These are phyloP conservation scores for Barbatosphaeria neglecta DNA, from an alignment of 495 filamentous ascomycete genomes.

Conservation along the genomic window DNA sequence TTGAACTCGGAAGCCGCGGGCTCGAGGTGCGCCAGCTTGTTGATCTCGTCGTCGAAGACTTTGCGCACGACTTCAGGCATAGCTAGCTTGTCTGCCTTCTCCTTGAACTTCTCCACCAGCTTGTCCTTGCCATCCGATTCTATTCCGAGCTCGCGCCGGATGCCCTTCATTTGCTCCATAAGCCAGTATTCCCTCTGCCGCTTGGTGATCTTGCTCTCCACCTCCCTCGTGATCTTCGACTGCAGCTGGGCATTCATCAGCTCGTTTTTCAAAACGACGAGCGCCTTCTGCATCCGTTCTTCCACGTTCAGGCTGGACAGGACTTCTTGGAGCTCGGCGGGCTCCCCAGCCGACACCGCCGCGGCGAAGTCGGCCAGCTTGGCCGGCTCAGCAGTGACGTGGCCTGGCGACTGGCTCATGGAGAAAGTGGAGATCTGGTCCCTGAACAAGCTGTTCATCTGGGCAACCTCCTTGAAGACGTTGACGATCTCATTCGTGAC, in stretches of 20 bases:
- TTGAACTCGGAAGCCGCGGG: constrained; percentile 96
- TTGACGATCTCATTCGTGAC: constrained; percentile 96
- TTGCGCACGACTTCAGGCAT: constrained; percentile 96
- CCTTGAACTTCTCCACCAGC: constrained; percentile 91
- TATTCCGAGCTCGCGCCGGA: constrained; percentile 85
- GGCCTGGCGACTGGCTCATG: constrained; percentile 85
- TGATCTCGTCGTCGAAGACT: constrained; percentile 96
- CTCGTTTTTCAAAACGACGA: constrained; percentile 92
- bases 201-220: constrained; percentile 95
- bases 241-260: constrained; percentile 95
- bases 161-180: constrained; percentile 99
- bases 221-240: constrained; percentile 95
- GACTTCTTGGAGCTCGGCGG: constrained; percentile 89
- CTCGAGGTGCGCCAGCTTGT: constrained; percentile 89
- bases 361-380: constrained; percentile 96
- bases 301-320: constrained; percentile 79
- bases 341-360: constrained; percentile 81
- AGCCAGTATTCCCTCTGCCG: constrained; percentile 97
- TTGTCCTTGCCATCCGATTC: constrained; percentile 98
- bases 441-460: constrained; percentile 85
- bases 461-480: constrained; percentile 93
- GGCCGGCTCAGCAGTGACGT: constrained; percentile 86
- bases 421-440: constrained; percentile 97
- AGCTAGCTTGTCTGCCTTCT: constrained; percentile 84
- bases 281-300: constrained; percentile 75